Conservation (phyloP, 2,329 filamentous ascomycete species). For the Paecilomyces formosus region DNA sequence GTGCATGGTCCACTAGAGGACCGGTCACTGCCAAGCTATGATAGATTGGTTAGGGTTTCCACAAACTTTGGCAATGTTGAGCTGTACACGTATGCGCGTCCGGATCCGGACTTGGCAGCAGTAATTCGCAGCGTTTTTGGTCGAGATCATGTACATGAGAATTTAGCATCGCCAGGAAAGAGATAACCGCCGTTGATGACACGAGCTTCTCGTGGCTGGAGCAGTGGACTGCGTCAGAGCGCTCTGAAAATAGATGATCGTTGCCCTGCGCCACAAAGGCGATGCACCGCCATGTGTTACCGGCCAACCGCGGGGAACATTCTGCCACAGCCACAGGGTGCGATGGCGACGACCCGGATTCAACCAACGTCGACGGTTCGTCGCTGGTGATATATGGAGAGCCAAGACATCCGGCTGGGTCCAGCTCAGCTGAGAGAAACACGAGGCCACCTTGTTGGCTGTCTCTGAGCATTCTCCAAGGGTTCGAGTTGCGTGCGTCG, state of each 20-base stretch:
- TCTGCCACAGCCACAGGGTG: not conserved
- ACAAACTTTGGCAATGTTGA: not conserved
- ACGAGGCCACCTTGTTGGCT: not conserved
- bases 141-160: not conserved
- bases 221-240: not conserved
- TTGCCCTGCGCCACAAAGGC: not conserved
- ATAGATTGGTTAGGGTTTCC: not conserved
- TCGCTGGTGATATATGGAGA: not conserved
- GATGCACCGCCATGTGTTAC: not conserved
- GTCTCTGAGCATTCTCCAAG: not conserved
- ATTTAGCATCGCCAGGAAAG: not conserved
- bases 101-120: not conserved
- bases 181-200: not conserved
- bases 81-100: not conserved
- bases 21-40: not conserved
- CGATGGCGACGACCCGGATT: not conserved
- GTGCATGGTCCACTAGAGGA: not conserved
- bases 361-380: not conserved
- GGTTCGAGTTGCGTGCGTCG: not conserved
- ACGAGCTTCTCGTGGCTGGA: not conserved
- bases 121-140: not conserved
- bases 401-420: not conserved
- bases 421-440: not conserved
- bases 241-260: not conserved
- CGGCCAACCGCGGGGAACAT: not conserved